Evolutionary conservation across 805 yeast genomes (phyloP).

Genomic region (Wickerhamiella musiphila): DNA sequence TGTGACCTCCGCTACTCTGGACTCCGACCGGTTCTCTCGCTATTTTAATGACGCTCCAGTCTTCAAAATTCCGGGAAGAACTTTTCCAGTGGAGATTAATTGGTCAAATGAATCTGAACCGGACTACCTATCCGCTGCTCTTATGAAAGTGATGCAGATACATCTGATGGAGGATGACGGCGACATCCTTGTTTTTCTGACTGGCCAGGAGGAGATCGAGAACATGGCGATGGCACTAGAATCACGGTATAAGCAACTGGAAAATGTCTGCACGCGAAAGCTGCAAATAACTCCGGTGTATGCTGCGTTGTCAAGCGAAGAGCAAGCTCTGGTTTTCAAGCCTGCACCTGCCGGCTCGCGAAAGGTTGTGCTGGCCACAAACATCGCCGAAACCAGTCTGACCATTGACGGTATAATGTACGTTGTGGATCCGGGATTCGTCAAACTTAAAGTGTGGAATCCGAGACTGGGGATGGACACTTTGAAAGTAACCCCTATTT

Average conservation of each 20-base stretch:
- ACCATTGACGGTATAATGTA: conserved; percentile 92
- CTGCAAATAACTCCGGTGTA: conserved; percentile 73
- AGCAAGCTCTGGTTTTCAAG: conserved; percentile 67
- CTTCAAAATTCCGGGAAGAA: conserved; percentile 76
- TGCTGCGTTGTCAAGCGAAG: conserved; percentile 75
- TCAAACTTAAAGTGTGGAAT: conserved; percentile 78
- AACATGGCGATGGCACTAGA: conserved; percentile 58
- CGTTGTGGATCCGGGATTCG: conserved; percentile 90
- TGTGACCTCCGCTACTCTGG: conserved; percentile 88
- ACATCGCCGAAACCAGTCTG: conserved; percentile 92
- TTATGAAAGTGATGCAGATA: conserved; percentile 10
- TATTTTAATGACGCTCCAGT: conserved; percentile 77
- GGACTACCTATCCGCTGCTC: conserved; percentile 7
- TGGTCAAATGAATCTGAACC: conserved; percentile 70
- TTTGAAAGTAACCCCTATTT: conserved; percentile 70
- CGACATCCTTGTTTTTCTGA: conserved; percentile 75
- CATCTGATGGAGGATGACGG: conserved; percentile 29
- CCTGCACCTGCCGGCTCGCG: conserved; percentile 66
- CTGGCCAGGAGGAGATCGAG: conserved; percentile 96
- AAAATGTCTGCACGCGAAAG: conserved; percentile 33
- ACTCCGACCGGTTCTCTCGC: conserved; percentile 69
- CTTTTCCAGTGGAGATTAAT: conserved; percentile 78
- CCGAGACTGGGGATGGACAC: conserved; percentile 82
- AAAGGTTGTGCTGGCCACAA: conserved; percentile 86
- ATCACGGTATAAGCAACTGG: conserved; percentile 49